Percentiles rank a stretch among this genome's conserved stretches.
phyloP scores from a whole-genome alignment of 257 asterid genomes.

The Misopates orontium region DNA sequence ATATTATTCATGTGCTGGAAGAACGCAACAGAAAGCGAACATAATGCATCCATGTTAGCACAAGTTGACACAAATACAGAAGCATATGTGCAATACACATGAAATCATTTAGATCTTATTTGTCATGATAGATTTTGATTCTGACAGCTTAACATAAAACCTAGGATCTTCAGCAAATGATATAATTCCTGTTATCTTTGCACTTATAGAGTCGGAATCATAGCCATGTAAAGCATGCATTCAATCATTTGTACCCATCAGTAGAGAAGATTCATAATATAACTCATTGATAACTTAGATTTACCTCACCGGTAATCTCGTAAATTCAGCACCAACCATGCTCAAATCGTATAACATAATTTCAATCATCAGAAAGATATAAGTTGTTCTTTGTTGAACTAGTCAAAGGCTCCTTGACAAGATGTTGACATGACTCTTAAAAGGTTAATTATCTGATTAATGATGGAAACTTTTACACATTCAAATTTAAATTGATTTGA shows the following conservation, averaged over 20 bases:
- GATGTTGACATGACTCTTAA: background rate
- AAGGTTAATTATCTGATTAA: background rate
- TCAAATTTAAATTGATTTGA: background rate
- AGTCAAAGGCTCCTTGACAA: slow-evolving; percentile 4
- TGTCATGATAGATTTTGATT: too few species aligned
- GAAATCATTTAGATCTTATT: background rate
- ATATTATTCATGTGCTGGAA: background rate
- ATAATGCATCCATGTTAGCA: background rate
- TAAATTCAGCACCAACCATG: slow-evolving; percentile 6
- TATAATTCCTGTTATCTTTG: too few species aligned
- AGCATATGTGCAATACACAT: background rate
- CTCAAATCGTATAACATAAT: slow-evolving; percentile 12
- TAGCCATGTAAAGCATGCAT: too few species aligned
- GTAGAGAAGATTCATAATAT: background rate
- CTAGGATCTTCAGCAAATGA: background rate
- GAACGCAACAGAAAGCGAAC: background rate
- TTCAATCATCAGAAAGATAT: background rate
- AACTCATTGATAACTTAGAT: background rate
- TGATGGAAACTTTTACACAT: background rate
- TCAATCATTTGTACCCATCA: too few species aligned
- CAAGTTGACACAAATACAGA: background rate
- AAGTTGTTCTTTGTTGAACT: slow-evolving; percentile 7
- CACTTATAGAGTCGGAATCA: too few species aligned
- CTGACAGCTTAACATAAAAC: background rate
- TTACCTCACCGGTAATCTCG: background rate